A percentile compares a stretch with the other conserved stretches of the same genome.
phyloP scores from a whole-genome alignment of 2,329 filamentous ascomycete species.

The Tolypocladium cylindrosporum region DNA sequence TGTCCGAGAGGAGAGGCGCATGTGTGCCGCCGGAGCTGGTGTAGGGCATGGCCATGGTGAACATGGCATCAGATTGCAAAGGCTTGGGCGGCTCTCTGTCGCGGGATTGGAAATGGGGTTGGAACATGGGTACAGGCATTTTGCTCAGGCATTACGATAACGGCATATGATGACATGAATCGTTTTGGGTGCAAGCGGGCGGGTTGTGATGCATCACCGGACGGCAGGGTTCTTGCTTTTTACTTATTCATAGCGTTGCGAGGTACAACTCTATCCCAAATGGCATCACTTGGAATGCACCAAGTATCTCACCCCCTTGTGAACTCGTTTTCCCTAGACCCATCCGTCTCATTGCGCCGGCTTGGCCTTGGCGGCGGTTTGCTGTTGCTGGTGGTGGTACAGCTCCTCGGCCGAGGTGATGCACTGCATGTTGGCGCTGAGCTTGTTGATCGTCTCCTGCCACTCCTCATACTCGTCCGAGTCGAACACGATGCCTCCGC shows the following conservation, averaged over 20 bases:
- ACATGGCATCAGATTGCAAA: background rate
- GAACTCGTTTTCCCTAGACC: background rate
- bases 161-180: background rate
- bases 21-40: background rate
- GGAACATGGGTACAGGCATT: background rate
- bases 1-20: conserved; percentile 5
- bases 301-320: background rate
- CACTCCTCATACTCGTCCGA: conserved; percentile 88
- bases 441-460: conserved; percentile 92
- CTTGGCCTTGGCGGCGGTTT: conserved; percentile 1
- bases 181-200: background rate
- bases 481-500: conserved; percentile 89
- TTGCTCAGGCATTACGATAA: background rate
- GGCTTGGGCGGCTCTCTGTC: background rate
- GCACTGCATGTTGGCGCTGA: conserved; percentile 80
- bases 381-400: conserved; percentile 28
- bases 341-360: background rate
- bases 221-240: background rate
- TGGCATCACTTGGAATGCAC: too few relatives aligned
- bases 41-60: background rate
- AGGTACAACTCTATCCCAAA: background rate
- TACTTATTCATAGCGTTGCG: background rate
- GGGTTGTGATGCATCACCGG: background rate
- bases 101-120: background rate
- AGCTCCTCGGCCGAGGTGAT: conserved; percentile 73